Conservation (phyloP, 257 asterid species). For the Rauvolfia tetraphylla region DNA sequence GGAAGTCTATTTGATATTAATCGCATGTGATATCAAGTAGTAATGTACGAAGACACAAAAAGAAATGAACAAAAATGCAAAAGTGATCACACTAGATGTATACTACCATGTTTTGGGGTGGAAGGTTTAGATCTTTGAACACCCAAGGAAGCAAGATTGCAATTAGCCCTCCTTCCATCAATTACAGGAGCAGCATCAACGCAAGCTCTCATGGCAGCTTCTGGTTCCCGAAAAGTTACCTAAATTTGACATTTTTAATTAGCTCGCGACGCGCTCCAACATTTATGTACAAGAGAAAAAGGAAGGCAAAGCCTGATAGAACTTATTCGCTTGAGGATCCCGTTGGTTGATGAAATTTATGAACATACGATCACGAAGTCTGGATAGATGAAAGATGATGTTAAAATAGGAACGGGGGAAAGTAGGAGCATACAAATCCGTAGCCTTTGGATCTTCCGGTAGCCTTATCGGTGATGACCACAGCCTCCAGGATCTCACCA, state of each 20-base stretch:
- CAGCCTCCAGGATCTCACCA: slow-evolving; percentile 95
- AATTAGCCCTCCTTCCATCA: slow-evolving; percentile 96
- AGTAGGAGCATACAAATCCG: slow-evolving; percentile 59
- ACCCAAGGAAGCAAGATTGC: slow-evolving; percentile 96
- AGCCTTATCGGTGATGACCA: slow-evolving; percentile 85
- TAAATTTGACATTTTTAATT: slow-evolving; percentile 10
- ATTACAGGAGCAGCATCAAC: slow-evolving; percentile 91
- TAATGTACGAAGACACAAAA: neutral
- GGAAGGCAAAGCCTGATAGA: neutral
- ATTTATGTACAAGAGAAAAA: neutral
- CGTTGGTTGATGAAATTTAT: neutral
- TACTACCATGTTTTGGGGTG: slow-evolving; percentile 71
- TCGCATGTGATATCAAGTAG: neutral
- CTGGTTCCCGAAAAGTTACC: slow-evolving; percentile 93
- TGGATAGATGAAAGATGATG: neutral
- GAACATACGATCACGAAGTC: neutral
- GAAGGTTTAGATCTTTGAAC: slow-evolving; percentile 95
- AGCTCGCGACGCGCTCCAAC: neutral
- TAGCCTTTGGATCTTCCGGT: slow-evolving; percentile 98
- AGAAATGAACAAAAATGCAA: neutral
- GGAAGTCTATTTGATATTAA: neutral
- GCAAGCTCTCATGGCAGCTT: slow-evolving; percentile 95
- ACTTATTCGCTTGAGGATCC: neutral
- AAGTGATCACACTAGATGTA: too few relatives aligned
- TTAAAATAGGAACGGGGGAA: neutral